phyloP scores from a whole-genome alignment of 371 early-diverging fungal genomes.

The Apophysomyces variabilis region DNA sequence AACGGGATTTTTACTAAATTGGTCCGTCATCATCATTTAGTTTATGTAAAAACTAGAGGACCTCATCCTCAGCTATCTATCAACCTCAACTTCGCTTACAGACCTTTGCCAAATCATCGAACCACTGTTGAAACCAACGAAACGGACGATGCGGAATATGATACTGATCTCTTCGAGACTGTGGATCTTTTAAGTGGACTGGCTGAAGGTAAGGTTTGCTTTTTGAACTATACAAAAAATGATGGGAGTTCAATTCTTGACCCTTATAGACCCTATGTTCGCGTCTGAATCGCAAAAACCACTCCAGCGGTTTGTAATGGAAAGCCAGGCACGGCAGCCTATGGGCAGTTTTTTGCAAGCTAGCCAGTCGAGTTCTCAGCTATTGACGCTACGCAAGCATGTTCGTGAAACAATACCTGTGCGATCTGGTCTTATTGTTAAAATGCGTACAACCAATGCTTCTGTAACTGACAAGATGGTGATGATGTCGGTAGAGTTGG shows the following conservation, averaged over 20 bases:
- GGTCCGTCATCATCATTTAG: slow-evolving; percentile 10
- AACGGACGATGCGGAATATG: slow-evolving; percentile 55
- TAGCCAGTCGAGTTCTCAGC: slow-evolving; percentile 18
- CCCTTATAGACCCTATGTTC: slow-evolving; percentile 34
- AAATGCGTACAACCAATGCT: slow-evolving; percentile 70
- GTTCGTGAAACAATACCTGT: slow-evolving; percentile 54
- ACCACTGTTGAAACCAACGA: slow-evolving; percentile 15
- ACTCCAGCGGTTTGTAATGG: slow-evolving; percentile 45
- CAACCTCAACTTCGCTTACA: slow-evolving; percentile 52
- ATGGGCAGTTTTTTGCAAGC: slow-evolving; percentile 28
- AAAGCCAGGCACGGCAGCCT: slow-evolving; percentile 32
- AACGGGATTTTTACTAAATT: not conserved
- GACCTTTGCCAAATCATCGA: slow-evolving; percentile 43
- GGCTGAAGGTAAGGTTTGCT: slow-evolving; percentile 49
- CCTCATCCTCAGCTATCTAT: slow-evolving; percentile 46
- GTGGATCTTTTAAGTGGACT: slow-evolving; percentile 64
- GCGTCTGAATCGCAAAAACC: slow-evolving; percentile 19
- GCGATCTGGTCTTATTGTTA: slow-evolving; percentile 62
- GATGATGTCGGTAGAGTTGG: slow-evolving; percentile 75
- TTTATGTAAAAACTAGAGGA: slow-evolving; percentile 35
- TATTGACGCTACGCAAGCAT: slow-evolving; percentile 49
- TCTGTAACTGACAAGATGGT: slow-evolving; percentile 67
- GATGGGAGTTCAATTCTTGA: not conserved
- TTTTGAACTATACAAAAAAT: not conserved
- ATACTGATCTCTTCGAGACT: slow-evolving; percentile 61